Evolutionary conservation across 1,284 basidiomycete genomes (phyloP).

Genomic region (Pseudozyma thailandica): DNA sequence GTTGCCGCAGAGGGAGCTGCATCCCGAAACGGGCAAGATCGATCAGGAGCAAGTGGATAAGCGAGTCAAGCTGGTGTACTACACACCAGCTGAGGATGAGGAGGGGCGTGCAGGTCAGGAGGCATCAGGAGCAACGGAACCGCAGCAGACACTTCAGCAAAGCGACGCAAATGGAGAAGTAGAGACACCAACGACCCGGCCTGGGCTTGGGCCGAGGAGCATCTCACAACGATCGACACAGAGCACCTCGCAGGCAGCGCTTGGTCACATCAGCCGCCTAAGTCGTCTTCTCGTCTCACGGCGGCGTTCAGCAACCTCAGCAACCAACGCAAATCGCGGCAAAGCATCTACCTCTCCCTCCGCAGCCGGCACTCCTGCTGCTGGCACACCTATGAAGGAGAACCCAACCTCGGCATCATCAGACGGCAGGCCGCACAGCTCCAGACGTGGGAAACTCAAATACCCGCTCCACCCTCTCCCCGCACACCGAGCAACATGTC

Average conservation of each 20-base stretch:
- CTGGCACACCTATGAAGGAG: not conserved
- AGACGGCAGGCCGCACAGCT: not conserved
- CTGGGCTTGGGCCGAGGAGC: slow-evolving; percentile 20
- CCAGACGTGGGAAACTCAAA: slow-evolving; percentile 18
- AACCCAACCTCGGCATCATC: not conserved
- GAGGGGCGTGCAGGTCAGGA: not conserved
- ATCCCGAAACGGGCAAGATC: slow-evolving; percentile 56
- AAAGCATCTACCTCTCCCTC: slow-evolving; percentile 1
- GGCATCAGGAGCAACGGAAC: not conserved
- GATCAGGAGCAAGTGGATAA: slow-evolving; percentile 51
- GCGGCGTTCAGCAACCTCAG: slow-evolving; percentile 8
- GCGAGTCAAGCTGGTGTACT: slow-evolving; percentile 54
- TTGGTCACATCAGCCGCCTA: slow-evolving; percentile 16
- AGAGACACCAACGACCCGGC: slow-evolving; percentile 1
- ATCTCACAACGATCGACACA: slow-evolving; percentile 16
- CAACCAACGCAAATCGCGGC: not conserved
- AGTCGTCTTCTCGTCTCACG: slow-evolving; percentile 22
- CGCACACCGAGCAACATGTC: slow-evolving; percentile 57
- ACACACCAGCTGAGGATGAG: slow-evolving; percentile 40
- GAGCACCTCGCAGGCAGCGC: slow-evolving; percentile 6
- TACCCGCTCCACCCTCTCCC: slow-evolving; percentile 57
- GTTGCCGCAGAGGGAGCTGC: slow-evolving; percentile 39
- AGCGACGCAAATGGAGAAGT: not conserved
- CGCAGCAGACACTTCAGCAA: not conserved
- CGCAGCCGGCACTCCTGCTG: not conserved